Evolutionary conservation across 495 filamentous ascomycete species (phyloP), one percentile per base, ranked within the genome.

Genomic region (Evernia prunastri): DNA sequence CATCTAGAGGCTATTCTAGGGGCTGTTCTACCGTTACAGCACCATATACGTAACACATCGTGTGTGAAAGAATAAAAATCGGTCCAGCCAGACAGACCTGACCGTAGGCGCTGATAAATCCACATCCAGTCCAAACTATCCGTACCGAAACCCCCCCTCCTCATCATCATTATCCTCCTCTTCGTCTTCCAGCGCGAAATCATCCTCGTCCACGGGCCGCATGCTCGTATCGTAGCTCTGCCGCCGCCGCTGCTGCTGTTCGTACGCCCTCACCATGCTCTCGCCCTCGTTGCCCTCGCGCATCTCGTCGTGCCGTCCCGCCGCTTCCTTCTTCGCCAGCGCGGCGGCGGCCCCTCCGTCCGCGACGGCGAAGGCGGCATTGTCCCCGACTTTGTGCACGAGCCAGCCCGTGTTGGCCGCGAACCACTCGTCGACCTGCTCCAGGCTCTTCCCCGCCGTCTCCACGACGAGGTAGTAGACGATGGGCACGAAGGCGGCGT

Each of bases 401-500:
- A 68, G 60, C 66, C 66, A 68, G 0, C 66, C 63, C 0, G 66
- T 59, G 25, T 68, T 61, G 18, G 66, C 66, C 0, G 63, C 66
- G 39, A 68, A 68, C 66, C 66, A 68, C 17, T 54, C 40, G 42
- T 75, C 71, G 40, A 73, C 68, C 49, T 75, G 71, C 61, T 75
- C 72, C 29, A 75, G 64, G 58, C 61, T 67, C 29, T 69, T 67
- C 2, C 69, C 67, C 1, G 72, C 68, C 4, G 70, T 75, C 68
- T 87, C 85, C 2, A 84, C 84, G 66, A 83, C 84, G 56, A 87
- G 78, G 68, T 85, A 82, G 67, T 86, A 88, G 27, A 87, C 78
- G 27, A 87, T 71, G 0, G 83, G 83, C 0, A 87, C 70, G 69
- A 87, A 88, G 27, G 71, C 64, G 23, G 15, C 68, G 68, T n/a